Evolutionary conservation across 129 eudicot species (phyloP).

Genomic region (Flaveria robusta): DNA sequence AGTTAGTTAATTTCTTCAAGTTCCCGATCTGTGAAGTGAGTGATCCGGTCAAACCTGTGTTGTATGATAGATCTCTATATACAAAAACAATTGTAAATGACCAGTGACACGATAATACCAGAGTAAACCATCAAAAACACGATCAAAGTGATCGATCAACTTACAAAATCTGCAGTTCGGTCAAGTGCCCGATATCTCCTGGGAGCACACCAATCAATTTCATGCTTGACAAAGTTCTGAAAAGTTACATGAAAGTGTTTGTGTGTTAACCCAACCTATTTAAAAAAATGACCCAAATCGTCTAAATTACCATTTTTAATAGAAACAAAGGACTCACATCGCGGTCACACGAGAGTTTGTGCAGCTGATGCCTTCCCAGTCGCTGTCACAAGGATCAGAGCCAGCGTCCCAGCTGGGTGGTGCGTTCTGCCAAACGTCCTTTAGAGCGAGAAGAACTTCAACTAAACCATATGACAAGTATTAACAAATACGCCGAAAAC

Average conservation of each 20-base stretch:
- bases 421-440: constrained; percentile 46
- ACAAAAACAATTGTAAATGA: background rate
- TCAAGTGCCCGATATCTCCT: constrained; percentile 48
- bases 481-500: background rate
- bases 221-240: constrained; percentile 66
- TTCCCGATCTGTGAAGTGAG: constrained; percentile 69
- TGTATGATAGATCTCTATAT: constrained; percentile 85
- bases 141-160: constrained; percentile 19
- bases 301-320: too few species aligned
- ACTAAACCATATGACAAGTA: constrained; percentile 34
- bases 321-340: constrained; percentile 36
- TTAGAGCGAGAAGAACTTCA: constrained; percentile 47
- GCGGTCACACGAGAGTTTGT: constrained; percentile 55
- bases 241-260: constrained; percentile 4
- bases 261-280: background rate
- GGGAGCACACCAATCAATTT: constrained; percentile 54
- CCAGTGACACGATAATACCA: background rate
- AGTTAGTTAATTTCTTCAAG: constrained; percentile 53
- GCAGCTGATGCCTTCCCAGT: constrained; percentile 74
- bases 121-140: background rate
- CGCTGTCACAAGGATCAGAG: constrained; percentile 50
- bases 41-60: constrained; percentile 62
- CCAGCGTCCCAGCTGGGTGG: constrained; percentile 62
- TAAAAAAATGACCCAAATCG: too few species aligned
- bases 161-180: constrained; percentile 66